These are phyloP conservation scores for Diatrype stigma DNA, from an alignment of 2,329 filamentous ascomycete species.

Conservation along the genomic window DNA sequence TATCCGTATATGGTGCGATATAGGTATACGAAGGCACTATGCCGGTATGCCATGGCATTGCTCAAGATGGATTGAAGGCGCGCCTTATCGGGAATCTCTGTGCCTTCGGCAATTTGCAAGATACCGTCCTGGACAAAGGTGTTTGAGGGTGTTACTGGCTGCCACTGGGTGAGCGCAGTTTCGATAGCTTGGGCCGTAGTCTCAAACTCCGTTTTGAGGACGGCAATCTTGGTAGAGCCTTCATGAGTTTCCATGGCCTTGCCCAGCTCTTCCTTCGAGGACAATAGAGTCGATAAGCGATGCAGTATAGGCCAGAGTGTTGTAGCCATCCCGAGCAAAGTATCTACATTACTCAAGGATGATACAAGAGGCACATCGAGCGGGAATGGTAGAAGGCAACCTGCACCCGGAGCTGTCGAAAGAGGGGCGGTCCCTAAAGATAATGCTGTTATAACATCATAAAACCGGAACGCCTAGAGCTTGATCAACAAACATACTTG, in stretches of 20 bases:
- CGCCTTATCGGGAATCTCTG: conserved; percentile 31
- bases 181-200: conserved; percentile 52
- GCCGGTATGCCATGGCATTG: conserved; percentile 57
- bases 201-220: conserved; percentile 47
- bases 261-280: conserved; percentile 49
- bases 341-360: conserved; percentile 50
- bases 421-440: conserved; percentile 57
- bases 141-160: conserved; percentile 44
- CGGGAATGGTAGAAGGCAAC: conserved; percentile 42
- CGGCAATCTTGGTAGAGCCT: conserved; percentile 37
- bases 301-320: conserved; percentile 62
- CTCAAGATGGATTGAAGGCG: conserved; percentile 52
- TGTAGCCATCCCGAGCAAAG: conserved; percentile 57
- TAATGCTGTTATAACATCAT: conserved; percentile 61
- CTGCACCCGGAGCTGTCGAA: conserved; percentile 44
- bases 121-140: conserved; percentile 24
- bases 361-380: conserved; percentile 41
- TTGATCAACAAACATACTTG: conserved; percentile 16
- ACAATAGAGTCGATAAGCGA: conserved; percentile 51
- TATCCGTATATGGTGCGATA: conserved; percentile 51
- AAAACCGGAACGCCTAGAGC: conserved; percentile 57
- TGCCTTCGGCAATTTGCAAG: conserved; percentile 10
- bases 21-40: conserved; percentile 55
- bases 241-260: conserved; percentile 38
- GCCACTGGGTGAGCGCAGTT: conserved; percentile 51